Conservation (phyloP, 352 stramenopile species). For the Globisporangium parvum region DNA sequence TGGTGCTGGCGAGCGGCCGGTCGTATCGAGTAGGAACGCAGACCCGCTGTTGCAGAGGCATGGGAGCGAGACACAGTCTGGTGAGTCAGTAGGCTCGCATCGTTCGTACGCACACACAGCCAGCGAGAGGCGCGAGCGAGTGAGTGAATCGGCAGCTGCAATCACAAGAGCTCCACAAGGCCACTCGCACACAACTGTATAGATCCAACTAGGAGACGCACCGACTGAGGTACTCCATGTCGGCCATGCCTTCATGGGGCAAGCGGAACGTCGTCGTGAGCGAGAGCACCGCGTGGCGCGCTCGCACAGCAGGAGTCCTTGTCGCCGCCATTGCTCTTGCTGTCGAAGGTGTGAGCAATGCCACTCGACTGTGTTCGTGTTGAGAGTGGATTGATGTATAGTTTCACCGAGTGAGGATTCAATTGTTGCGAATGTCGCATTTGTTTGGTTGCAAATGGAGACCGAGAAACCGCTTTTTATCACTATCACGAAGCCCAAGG, state of each 20-base stretch:
- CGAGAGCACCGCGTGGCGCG: constrained; percentile 49
- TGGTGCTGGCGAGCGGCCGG: not conserved
- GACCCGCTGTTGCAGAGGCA: constrained; percentile 34
- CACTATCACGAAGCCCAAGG: no score
- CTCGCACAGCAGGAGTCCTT: not conserved
- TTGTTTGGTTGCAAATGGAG: no score
- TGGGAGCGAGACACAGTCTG: not conserved
- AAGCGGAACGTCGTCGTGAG: constrained; percentile 77
- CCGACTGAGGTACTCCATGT: constrained; percentile 74
- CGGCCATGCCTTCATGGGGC: constrained; percentile 68
- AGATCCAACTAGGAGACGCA: constrained; percentile 8
- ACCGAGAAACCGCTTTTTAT: no score
- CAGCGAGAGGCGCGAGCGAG: not conserved
- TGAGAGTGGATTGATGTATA: no score
- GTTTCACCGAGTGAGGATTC: no score
- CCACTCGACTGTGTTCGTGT: no score
- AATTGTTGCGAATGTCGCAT: no score
- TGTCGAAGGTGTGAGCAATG: no score
- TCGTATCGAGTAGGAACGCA: constrained; percentile 40
- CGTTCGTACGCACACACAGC: not conserved
- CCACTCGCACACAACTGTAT: no score
- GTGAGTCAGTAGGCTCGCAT: not conserved
- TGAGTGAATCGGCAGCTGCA: not conserved
- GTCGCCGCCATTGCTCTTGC: not conserved
- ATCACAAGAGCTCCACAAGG: not conserved